A percentile compares a stretch with the other conserved stretches of the same genome.
phyloP scores from a whole-genome alignment of 441 rosid genomes.

The Kokia cookei region DNA sequence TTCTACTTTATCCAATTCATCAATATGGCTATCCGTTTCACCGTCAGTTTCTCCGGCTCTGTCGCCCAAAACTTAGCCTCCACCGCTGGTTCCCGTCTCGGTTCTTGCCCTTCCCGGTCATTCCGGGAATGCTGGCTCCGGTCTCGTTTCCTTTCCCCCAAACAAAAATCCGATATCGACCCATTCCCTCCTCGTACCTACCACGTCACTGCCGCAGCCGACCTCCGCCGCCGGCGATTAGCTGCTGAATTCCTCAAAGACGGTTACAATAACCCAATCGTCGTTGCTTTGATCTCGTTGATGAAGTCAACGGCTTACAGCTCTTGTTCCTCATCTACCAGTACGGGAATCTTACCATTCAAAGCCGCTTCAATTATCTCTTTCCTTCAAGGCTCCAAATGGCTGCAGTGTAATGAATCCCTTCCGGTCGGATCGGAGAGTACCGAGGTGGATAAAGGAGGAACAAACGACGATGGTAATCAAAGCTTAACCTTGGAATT shows the following conservation, averaged over 20 bases:
- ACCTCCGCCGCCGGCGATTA: slow-evolving; percentile 6
- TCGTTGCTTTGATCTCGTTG: slow-evolving; percentile 47
- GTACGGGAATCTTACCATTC: slow-evolving; percentile 46
- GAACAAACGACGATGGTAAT: slow-evolving; percentile 15
- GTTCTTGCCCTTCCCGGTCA: slow-evolving; percentile 34
- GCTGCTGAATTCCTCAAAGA: slow-evolving; percentile 48
- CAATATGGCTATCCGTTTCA: slow-evolving; percentile 73
- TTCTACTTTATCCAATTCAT: slow-evolving; percentile 31
- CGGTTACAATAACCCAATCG: slow-evolving; percentile 36
- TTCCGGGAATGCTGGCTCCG: slow-evolving; percentile 50
- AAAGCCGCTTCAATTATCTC: slow-evolving; percentile 61
- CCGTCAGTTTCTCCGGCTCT: slow-evolving; percentile 62
- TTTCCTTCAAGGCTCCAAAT: slow-evolving; percentile 64
- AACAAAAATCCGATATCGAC: slow-evolving; percentile 34
- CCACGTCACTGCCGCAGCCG: not conserved
- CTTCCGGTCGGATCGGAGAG: slow-evolving; percentile 22
- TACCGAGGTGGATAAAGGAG: slow-evolving; percentile 45
- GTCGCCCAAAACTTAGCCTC: slow-evolving; percentile 61
- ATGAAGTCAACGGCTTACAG: slow-evolving; percentile 47
- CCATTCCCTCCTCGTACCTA: slow-evolving; percentile 20
- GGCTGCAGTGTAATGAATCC: slow-evolving; percentile 68
- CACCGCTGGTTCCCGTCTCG: slow-evolving; percentile 44
- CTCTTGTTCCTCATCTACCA: slow-evolving; percentile 16
- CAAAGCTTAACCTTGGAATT: slow-evolving; percentile 25
- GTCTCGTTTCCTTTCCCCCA: slow-evolving; percentile 33